Percentiles rank a stretch among this genome's conserved stretches.
These are phyloP conservation scores for Fusarium drepaniforme DNA, from an alignment of 2,329 filamentous ascomycete genomes.

Conservation along the genomic window DNA sequence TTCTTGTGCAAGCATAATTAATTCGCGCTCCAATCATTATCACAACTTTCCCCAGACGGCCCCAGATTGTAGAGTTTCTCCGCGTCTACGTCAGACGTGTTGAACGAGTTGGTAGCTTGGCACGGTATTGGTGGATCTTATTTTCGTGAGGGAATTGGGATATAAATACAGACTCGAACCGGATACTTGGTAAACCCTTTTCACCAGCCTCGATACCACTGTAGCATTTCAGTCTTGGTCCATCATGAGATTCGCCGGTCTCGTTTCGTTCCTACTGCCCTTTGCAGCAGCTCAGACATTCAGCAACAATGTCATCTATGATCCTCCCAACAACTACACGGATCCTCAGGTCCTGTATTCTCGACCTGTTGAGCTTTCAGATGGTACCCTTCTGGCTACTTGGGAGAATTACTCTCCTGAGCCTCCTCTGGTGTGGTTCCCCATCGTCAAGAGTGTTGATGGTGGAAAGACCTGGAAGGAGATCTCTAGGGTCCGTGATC, in stretches of 20 bases:
- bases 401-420: conserved; percentile 70
- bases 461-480: conserved; percentile 71
- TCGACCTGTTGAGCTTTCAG: conserved; percentile 57
- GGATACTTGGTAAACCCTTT: neutral
- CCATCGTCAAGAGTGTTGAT: conserved; percentile 66
- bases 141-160: neutral
- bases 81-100: conserved; percentile 12
- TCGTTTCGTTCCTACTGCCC: conserved; percentile 28
- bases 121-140: conserved; percentile 15
- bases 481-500: conserved; percentile 72
- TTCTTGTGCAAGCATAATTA: neutral
- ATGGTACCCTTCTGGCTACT: conserved; percentile 63
- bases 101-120: neutral
- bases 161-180: conserved; percentile 19
- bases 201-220: conserved; percentile 9
- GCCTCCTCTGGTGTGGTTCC: conserved; percentile 67
- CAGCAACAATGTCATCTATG: conserved; percentile 53
- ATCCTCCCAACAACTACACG: conserved; percentile 56
- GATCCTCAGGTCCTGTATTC: conserved; percentile 59
- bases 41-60: conserved; percentile 26
- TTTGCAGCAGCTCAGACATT: conserved; percentile 32
- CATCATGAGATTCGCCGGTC: conserved; percentile 32
- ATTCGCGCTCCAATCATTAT: conserved; percentile 35
- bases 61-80: conserved; percentile 30
- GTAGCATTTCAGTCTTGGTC: neutral